Conservation (phyloP, 257 asterid genomes). For the Knoxia roxburghii region DNA sequence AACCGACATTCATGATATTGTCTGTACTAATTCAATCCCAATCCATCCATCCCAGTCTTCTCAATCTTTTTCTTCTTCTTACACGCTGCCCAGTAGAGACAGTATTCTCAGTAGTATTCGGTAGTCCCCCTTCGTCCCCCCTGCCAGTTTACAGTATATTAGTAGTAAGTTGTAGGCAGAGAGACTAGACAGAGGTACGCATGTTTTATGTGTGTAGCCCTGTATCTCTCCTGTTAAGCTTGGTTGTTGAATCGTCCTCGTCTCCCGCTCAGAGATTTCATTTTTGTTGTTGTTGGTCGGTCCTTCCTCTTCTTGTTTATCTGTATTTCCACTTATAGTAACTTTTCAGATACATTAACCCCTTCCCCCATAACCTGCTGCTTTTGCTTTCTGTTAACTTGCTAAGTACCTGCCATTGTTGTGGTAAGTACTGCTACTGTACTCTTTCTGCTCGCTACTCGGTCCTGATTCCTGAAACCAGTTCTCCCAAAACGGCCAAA, state of each 20-base stretch:
- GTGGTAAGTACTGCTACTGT: no score
- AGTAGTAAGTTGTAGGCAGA: not conserved
- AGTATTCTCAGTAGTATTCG: no score
- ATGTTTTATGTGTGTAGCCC: slow-evolving; percentile 9
- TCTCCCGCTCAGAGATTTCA: slow-evolving; percentile 1
- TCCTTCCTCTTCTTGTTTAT: slow-evolving; percentile 13
- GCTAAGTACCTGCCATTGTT: not conserved
- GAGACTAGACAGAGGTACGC: no score
- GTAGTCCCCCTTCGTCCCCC: no score
- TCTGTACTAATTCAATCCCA: slow-evolving; percentile 38
- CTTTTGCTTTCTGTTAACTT: not conserved
- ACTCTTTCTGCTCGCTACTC: no score
- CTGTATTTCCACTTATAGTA: slow-evolving; percentile 7
- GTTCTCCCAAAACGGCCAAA: no score
- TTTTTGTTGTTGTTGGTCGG: no score
- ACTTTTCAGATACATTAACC: not conserved
- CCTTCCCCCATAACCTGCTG: not conserved
- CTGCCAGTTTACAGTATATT: no score
- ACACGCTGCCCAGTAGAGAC: slow-evolving; percentile 38
- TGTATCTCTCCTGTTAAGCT: not conserved
- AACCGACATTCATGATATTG: slow-evolving; percentile 77
- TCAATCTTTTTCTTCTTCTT: slow-evolving; percentile 35
- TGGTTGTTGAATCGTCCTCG: not conserved
- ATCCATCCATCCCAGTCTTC: slow-evolving; percentile 22
- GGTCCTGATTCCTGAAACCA: no score